Percentiles rank a stretch among this genome's conserved stretches.
These are phyloP conservation scores for Plasmodium sp. DNA, from an alignment of 169 alveolate species.

Conservation along the genomic window DNA sequence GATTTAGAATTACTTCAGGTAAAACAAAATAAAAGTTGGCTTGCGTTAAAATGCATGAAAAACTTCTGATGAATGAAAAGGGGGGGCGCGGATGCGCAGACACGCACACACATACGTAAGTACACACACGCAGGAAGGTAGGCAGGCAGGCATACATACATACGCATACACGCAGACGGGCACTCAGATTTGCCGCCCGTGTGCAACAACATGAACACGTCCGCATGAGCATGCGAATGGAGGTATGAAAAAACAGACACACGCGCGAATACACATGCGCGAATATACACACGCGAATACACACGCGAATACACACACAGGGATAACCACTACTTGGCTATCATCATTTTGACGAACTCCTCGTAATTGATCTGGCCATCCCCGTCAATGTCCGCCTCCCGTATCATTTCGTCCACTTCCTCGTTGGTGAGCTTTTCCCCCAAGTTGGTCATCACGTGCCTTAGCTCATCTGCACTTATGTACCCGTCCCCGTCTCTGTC, in stretches of 20 bases:
- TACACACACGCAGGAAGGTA: too few relatives aligned
- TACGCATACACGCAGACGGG: neutral
- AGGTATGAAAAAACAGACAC: neutral
- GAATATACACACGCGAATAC: neutral
- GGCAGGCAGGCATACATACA: neutral
- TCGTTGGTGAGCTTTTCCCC: slow-evolving; percentile 99
- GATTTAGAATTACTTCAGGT: slow-evolving; percentile 22
- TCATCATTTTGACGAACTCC: slow-evolving; percentile 98
- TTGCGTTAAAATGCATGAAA: slow-evolving; percentile 6
- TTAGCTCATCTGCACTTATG: slow-evolving; percentile 98
- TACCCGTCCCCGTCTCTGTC: slow-evolving; percentile 99
- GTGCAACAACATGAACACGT: neutral
- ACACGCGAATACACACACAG: neutral
- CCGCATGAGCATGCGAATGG: neutral
- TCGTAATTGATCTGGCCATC: slow-evolving; percentile 99
- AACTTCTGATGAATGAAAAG: neutral
- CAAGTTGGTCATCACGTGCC: slow-evolving; percentile 98
- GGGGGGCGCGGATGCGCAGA: neutral
- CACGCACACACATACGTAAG: slow-evolving; percentile 4
- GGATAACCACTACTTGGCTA: slow-evolving; percentile 90
- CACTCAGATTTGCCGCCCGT: slow-evolving; percentile 5
- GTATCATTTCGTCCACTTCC: slow-evolving; percentile 99
- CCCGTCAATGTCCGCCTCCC: slow-evolving; percentile 99
- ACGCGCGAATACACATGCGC: neutral
- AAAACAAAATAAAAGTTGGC: slow-evolving; percentile 8